Evolutionary conservation across 2,329 filamentous ascomycete species (phyloP).

Genomic region (Phyllosticta ampelicida): DNA sequence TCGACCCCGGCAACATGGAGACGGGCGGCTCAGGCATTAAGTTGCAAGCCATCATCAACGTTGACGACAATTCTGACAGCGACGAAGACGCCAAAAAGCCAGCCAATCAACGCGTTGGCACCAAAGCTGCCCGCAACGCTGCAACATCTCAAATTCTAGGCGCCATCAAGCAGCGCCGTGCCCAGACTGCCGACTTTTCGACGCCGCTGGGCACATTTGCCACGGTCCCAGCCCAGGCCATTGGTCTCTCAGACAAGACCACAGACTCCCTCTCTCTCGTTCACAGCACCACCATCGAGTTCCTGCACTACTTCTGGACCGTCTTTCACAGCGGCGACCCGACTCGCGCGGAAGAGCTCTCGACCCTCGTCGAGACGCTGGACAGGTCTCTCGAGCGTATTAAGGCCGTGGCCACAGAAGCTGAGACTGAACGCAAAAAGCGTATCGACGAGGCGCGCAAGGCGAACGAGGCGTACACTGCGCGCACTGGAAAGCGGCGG

Average conservation of each 20-base stretch:
- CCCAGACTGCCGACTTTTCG: conserved; percentile 39
- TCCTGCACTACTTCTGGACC: conserved; percentile 94
- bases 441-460: conserved; percentile 48
- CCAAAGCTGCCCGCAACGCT: conserved; percentile 51
- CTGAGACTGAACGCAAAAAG: conserved; percentile 62
- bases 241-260: conserved; percentile 32
- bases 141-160: conserved; percentile 58
- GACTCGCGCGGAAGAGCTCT: conserved; percentile 68
- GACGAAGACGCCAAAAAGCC: conserved; percentile 46
- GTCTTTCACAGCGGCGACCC: conserved; percentile 83
- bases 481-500: conserved; percentile 63
- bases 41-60: conserved; percentile 54
- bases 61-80: conserved; percentile 54
- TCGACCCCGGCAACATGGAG: conserved; percentile 35
- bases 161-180: conserved; percentile 51
- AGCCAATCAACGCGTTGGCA: conserved; percentile 53
- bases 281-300: conserved; percentile 88
- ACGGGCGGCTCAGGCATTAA: conserved; percentile 31
- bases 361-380: conserved; percentile 72
- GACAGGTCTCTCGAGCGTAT: conserved; percentile 68
- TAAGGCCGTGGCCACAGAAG: conserved; percentile 66
- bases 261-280: conserved; percentile 60
- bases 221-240: conserved; percentile 18
- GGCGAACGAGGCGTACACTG: conserved; percentile 53
- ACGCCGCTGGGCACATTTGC: conserved; percentile 18